Conservation (phyloP, 1,139 yeast genomes). For the Yamadazyma aaseri region DNA sequence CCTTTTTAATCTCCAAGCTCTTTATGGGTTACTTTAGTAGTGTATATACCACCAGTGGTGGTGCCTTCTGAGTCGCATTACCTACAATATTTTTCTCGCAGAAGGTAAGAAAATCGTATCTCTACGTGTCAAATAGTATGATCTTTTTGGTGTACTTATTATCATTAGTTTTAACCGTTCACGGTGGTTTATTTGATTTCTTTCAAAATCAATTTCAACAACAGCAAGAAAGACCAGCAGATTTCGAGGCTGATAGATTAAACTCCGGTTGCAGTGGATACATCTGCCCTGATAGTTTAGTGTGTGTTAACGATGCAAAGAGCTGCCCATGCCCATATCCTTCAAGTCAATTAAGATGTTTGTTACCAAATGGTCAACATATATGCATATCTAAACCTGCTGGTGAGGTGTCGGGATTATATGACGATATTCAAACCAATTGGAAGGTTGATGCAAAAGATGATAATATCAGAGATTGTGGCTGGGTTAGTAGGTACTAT, state of each 20-base stretch:
- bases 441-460: conserved; percentile 54
- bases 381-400: conserved; percentile 84
- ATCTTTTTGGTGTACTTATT: not conserved
- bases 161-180: conserved; percentile 4
- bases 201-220: conserved; percentile 30
- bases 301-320: conserved; percentile 66
- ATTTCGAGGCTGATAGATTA: conserved; percentile 28
- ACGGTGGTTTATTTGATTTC: conserved; percentile 22
- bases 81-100: not conserved
- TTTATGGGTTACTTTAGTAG: no score
- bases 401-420: conserved; percentile 33
- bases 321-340: conserved; percentile 94
- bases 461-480: conserved; percentile 66
- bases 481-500: conserved; percentile 66
- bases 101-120: not conserved
- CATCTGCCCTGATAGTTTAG: conserved; percentile 77
- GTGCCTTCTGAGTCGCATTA: not conserved
- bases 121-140: conserved; percentile 2
- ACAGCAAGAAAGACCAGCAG: conserved; percentile 13
- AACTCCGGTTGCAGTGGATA: conserved; percentile 59
- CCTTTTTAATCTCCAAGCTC: no score
- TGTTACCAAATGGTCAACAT: conserved; percentile 64
- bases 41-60: no score
- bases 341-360: conserved; percentile 77
- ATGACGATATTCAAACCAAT: conserved; percentile 49